Conservation (phyloP, 805 yeast species). For the Zygosaccharomyces bailii region DNA sequence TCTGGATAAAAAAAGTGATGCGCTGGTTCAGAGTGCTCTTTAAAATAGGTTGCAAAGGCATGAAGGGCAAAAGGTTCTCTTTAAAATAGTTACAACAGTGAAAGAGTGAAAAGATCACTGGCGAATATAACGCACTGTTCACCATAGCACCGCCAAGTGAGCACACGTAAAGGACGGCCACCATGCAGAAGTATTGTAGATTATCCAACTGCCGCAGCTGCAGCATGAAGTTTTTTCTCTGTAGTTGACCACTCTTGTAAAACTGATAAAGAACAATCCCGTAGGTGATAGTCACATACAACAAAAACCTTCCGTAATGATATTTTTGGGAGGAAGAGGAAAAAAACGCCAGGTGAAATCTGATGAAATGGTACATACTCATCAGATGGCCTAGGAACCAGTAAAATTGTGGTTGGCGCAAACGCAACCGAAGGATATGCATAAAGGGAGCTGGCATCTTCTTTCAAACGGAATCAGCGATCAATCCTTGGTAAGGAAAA, state of each 20-base stretch:
- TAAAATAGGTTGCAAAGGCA: constrained; percentile 36
- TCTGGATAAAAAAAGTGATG: constrained; percentile 36
- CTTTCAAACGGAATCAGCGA: neutral
- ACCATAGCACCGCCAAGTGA: constrained; percentile 43
- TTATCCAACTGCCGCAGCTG: constrained; percentile 47
- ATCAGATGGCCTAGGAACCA: constrained; percentile 66
- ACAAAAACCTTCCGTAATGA: constrained; percentile 43
- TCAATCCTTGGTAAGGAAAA: neutral
- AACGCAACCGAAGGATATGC: constrained; percentile 23
- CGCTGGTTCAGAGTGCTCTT: constrained; percentile 31
- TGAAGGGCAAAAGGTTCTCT: constrained; percentile 49
- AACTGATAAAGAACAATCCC: constrained; percentile 60
- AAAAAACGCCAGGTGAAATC: constrained; percentile 44
- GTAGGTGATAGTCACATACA: constrained; percentile 57
- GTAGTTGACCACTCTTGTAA: constrained; percentile 42
- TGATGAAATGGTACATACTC: constrained; percentile 41
- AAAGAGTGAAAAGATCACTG: constrained; percentile 59
- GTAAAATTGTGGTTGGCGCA: constrained; percentile 56
- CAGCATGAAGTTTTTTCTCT: constrained; percentile 34
- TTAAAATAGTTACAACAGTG: constrained; percentile 60
- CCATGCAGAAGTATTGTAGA: constrained; percentile 54
- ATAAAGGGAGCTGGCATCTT: constrained; percentile 21
- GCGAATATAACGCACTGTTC: constrained; percentile 53
- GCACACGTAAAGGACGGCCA: constrained; percentile 41
- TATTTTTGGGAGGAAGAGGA: constrained; percentile 33